Base-by-base conservation (phyloP, 768 basidiomycete species). In the Pisolithus microcarpus region DNA sequence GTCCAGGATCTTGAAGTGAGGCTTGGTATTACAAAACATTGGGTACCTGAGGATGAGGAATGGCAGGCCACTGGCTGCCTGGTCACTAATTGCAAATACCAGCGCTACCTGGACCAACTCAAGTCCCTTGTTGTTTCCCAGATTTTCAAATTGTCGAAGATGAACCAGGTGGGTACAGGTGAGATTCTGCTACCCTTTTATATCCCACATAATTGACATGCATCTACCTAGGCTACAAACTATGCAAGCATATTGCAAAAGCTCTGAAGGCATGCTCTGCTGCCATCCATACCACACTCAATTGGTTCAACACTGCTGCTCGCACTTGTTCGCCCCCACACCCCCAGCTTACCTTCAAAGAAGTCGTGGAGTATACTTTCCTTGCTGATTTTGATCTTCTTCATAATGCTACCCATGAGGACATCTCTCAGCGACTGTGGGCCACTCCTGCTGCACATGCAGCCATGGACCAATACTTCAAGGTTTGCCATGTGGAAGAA, bases 121-220 rank as follows among this genome's bases (percentile, higher is more conserved):
- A 56, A 61, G 43, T 34, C 48, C 0, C 40, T 61, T 5, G 44
- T 61, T 13, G 51, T 60, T 0, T 37, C 55, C 2, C 43, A 55
- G 2, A 52, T 62, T 2, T 60, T 60, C 24, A 59, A 60, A 38
- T 43, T 63, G 2, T 49, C 54, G 9, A 63, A 61, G 45, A 56
- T 62, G 52, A 62, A 60, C 23, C 43, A 44, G 38, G 55, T 55
- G 4, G 43, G 52, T 2, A 58, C 56, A 9, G 60, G 61, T 61
- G 26, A 18, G n/a, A 30, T 10, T 43, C 53, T n/a, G 23, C 11
- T 21, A 8, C 19, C 3, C 16, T 23, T 36, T 24, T 30, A 10
- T 30, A 9, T 3, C 8, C 8, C 30, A 9, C 30, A 30, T 9
- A 28, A 30, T 30, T 30, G 3, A 30, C 30, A n/a, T 50, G 21